These are phyloP conservation scores for Podila minutissima DNA, from an alignment of 192 early-diverging fungal genomes.

Conservation along the genomic window DNA sequence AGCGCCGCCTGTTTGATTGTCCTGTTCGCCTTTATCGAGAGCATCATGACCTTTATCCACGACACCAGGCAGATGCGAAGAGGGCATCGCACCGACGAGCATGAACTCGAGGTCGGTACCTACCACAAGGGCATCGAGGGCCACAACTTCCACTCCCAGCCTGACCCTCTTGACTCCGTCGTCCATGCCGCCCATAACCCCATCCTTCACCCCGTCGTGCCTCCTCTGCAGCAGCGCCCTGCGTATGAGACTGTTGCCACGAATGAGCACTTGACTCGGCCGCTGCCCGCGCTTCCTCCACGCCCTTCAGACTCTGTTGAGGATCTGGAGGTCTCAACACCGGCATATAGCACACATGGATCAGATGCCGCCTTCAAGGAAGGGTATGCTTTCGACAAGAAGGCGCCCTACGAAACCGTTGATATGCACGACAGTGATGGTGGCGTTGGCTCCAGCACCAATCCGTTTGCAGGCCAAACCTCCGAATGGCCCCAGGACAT, in stretches of 20 bases:
- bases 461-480: neutral
- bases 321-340: neutral
- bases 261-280: neutral
- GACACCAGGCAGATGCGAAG: constrained; percentile 1
- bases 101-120: neutral
- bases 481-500: neutral
- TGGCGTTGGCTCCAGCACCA: neutral
- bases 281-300: neutral
- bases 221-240: neutral
- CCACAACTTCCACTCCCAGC: neutral
- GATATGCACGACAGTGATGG: neutral
- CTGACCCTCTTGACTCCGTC: neutral
- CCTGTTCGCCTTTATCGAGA: constrained; percentile 13
- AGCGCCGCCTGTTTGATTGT: neutral
- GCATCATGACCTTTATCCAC: constrained; percentile 3
- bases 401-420: neutral
- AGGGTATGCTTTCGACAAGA: neutral
- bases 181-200: neutral
- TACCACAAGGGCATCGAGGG: neutral
- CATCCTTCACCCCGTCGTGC: neutral
- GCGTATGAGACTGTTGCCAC: neutral
- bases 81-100: neutral
- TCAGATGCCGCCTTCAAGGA: neutral
- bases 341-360: neutral
- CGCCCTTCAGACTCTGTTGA: neutral